Evolutionary conservation across 1,284 basidiomycete genomes (phyloP).

Genomic region (Singerocomus inundabilis): DNA sequence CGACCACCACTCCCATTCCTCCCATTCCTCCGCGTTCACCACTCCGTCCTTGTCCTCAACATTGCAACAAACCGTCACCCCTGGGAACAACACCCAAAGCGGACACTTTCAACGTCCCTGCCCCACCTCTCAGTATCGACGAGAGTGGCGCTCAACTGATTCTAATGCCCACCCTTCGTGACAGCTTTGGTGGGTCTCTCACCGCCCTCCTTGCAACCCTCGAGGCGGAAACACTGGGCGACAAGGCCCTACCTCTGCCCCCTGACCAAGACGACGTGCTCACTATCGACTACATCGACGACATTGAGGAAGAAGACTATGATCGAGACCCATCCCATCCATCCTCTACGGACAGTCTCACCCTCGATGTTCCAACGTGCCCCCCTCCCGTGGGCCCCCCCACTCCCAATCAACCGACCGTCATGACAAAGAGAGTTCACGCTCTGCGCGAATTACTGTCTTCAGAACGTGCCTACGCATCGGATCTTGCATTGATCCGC

Average conservation of each 20-base stretch:
- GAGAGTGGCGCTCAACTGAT: slow-evolving; percentile 15
- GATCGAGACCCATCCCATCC: slow-evolving; percentile 21
- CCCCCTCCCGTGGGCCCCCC: slow-evolving; percentile 3
- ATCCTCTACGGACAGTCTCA: slow-evolving; percentile 27
- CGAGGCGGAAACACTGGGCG: slow-evolving; percentile 30
- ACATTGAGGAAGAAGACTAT: slow-evolving; percentile 30
- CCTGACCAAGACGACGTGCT: slow-evolving; percentile 25
- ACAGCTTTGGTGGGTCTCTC: slow-evolving; percentile 31
- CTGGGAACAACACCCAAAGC: slow-evolving; percentile 15
- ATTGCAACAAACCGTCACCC: no score
- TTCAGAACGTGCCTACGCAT: slow-evolving; percentile 86
- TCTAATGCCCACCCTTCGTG: slow-evolving; percentile 29
- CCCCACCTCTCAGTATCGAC: not conserved
- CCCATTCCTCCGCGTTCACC: slow-evolving; percentile 33
- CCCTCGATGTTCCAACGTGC: slow-evolving; percentile 14
- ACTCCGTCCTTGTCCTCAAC: slow-evolving; percentile 24
- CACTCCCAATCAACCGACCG: slow-evolving; percentile 23
- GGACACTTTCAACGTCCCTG: slow-evolving; percentile 4
- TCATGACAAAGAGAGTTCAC: slow-evolving; percentile 73
- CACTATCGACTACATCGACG: slow-evolving; percentile 21
- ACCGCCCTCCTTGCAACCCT: slow-evolving; percentile 30
- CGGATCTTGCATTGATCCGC: slow-evolving; percentile 81
- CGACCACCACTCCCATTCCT: no score
- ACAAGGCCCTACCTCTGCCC: slow-evolving; percentile 32
- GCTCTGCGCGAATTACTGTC: slow-evolving; percentile 81